phyloP scores from a whole-genome alignment of 169 alveolate species.

The Besnoitia besnoiti region DNA sequence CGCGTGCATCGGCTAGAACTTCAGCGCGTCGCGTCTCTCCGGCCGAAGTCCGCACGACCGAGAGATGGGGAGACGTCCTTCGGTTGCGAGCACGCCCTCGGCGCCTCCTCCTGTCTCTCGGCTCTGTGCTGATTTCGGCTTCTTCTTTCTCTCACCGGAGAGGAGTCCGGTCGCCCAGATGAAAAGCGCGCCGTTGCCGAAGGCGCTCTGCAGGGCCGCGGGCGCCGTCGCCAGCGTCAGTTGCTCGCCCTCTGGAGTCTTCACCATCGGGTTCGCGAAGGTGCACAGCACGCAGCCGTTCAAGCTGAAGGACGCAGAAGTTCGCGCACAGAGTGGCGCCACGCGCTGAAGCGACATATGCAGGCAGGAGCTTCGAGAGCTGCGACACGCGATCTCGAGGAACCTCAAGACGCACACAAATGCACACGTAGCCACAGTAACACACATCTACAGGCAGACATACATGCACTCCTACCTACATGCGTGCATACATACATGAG shows the following conservation, averaged over 20 bases:
- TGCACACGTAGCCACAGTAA: no score
- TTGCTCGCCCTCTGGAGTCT: neutral
- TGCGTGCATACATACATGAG: neutral
- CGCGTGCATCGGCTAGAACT: no score
- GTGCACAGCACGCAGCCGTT: constrained; percentile 45
- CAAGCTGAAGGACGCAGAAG: constrained; percentile 8
- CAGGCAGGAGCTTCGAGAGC: no score
- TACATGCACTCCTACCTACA: neutral
- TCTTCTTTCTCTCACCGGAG: neutral
- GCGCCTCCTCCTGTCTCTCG: no score
- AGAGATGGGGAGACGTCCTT: no score
- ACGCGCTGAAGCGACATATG: neutral
- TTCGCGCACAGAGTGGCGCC: neutral
- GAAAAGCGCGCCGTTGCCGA: constrained; percentile 29
- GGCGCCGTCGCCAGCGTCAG: constrained; percentile 44
- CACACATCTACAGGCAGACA: neutral
- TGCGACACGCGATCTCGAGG: no score
- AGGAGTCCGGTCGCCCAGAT: constrained; percentile 60
- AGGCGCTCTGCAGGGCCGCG: constrained; percentile 38
- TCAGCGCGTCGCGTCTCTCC: no score
- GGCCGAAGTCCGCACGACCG: no score
- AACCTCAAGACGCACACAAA: no score
- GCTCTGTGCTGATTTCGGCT: no score
- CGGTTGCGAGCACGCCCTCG: no score
- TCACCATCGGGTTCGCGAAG: constrained; percentile 43